Conservation (phyloP, 371 early-diverging fungal genomes). For the Lichtheimia corymbifera region DNA sequence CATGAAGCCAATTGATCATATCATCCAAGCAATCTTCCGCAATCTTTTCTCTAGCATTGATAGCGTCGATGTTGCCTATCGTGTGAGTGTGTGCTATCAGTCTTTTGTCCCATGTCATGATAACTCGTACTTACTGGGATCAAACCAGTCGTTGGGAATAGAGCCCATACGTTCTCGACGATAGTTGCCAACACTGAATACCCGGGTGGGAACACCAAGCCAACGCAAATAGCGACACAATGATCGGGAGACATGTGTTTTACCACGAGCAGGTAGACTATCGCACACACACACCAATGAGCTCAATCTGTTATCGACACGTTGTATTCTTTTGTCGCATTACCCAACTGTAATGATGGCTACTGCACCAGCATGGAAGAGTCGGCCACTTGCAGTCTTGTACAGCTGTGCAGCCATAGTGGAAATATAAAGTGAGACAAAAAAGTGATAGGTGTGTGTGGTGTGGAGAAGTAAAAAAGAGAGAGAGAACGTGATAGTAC, state of each 20-base stretch:
- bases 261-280: constrained; percentile 89
- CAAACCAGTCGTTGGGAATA: constrained; percentile 81
- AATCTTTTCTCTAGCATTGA: constrained; percentile 55
- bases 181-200: constrained; percentile 98
- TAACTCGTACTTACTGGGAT: constrained; percentile 62
- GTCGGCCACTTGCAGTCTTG: constrained; percentile 24
- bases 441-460: neutral
- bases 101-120: neutral
- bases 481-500: no score
- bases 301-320: no score
- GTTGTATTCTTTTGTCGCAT: neutral
- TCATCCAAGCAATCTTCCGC: constrained; percentile 84
- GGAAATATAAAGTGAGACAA: no score
- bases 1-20: constrained; percentile 80
- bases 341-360: constrained; percentile 88
- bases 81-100: neutral
- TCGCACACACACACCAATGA: neutral
- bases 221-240: constrained; percentile 92
- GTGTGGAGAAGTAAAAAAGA: no score
- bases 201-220: constrained; percentile 91
- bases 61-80: constrained; percentile 61
- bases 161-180: constrained; percentile 85
- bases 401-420: constrained; percentile 28
- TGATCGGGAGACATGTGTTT: constrained; percentile 87
- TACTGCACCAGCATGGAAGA: constrained; percentile 80